A percentile compares a stretch with the other conserved stretches of the same genome.
Evolutionary conservation across 2,329 filamentous ascomycete species (phyloP).

Genomic region (Trichoderma sp.): DNA sequence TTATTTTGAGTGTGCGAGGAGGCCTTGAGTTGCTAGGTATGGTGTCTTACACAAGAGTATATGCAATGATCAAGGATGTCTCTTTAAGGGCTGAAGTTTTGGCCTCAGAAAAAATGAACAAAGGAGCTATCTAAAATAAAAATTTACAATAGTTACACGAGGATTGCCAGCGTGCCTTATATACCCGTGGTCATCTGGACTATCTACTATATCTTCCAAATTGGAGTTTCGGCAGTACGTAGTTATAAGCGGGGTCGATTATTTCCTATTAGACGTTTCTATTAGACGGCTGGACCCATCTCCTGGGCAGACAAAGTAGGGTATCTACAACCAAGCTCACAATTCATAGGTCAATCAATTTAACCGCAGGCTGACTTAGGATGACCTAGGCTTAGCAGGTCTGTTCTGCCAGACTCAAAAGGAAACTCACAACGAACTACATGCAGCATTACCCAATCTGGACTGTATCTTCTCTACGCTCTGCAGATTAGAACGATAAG

Average conservation of each 20-base stretch:
- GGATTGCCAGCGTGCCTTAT: background rate
- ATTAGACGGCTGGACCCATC: background rate
- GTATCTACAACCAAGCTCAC: background rate
- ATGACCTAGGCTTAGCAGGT: background rate
- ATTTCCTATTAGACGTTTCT: background rate
- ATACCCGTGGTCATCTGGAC: background rate
- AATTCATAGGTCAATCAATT: background rate
- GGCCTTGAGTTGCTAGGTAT: background rate
- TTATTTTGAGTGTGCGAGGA: background rate
- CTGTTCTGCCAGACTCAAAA: background rate
- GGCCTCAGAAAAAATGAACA: background rate
- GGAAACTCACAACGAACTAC: slow-evolving; percentile 14
- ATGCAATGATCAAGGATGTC: background rate
- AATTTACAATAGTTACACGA: background rate
- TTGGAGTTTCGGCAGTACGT: background rate
- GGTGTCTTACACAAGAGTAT: background rate
- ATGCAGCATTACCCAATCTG: background rate
- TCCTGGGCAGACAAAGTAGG: background rate
- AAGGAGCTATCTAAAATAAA: background rate
- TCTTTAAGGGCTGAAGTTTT: background rate
- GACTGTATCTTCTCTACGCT: background rate
- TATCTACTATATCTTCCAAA: background rate
- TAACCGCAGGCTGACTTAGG: background rate
- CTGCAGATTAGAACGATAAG: background rate
- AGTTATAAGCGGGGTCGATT: background rate